Base-by-base conservation (phyloP, 495 filamentous ascomycete genomes). In the Penicillium maclennaniae region DNA sequence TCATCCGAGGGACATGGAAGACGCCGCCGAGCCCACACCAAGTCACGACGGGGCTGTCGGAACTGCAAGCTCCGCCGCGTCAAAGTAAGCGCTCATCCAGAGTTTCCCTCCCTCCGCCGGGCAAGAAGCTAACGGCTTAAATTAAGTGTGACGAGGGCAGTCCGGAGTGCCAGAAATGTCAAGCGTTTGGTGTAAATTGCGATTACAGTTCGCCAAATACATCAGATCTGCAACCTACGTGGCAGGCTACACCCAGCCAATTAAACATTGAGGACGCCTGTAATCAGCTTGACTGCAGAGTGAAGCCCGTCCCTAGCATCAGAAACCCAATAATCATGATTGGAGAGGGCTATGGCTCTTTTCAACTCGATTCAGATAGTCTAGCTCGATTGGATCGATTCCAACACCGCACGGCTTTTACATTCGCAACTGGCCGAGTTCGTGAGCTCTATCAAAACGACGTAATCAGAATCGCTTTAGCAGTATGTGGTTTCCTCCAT, bases 11-110 rank as follows among this genome's bases (percentile, higher is more conserved):
- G 42, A 7, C 1, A 17, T 8, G 43, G 39, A 2, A 53, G 62
- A 12, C 55, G 38, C 16, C 62, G 62, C 41, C 56, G 62, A 15
- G 37, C 42, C 10, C 66, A 69, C 40, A 64, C 56, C 36, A 67
- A 69, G 39, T 75, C 73, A 8, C 60, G 68, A 45, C 58, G 47
- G 20, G 73, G 72, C 20, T 76, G 73, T 51, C 61, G 69, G 19
- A 73, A 74, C 43, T 75, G 72, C 54, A 76, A 74, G 54, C 65
- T 76, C 40, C 62, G 72, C 19, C 69, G 62, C 34, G 58, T 74
- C 46, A 76, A 74, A 56, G 72, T 76, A 55, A 40, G 67, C 19
- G 31, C 10, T 19, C 1, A 2, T 21, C 38, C 17, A 7, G 38
- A 2, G 20, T 17, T 16, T 40, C 0, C 27, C 28, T 23, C 10